Percentiles rank a stretch among this genome's conserved stretches.
Evolutionary conservation across 2,329 filamentous ascomycete genomes (phyloP).

Genomic region (Xylariales sp.): DNA sequence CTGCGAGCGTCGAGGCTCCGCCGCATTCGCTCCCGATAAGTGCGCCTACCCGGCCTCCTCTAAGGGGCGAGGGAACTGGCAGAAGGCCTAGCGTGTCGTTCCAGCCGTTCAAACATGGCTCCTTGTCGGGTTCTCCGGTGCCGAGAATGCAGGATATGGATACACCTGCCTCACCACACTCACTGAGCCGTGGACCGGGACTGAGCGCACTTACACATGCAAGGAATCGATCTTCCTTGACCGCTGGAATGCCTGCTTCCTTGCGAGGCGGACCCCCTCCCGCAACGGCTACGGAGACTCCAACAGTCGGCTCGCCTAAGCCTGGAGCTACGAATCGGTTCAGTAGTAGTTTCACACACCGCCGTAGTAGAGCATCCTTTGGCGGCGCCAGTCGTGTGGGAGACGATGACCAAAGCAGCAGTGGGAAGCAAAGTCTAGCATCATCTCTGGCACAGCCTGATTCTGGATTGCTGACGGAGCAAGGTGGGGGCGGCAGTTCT

Average conservation of each 20-base stretch:
- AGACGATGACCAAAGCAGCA: slow-evolving; percentile 73
- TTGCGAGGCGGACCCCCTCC: slow-evolving; percentile 61
- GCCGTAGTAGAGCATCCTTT: slow-evolving; percentile 72
- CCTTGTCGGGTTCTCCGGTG: slow-evolving; percentile 82
- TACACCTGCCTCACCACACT: slow-evolving; percentile 51
- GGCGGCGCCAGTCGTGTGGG: slow-evolving; percentile 62
- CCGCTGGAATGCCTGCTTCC: slow-evolving; percentile 70
- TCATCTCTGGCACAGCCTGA: slow-evolving; percentile 69
- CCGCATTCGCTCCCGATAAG: slow-evolving; percentile 51
- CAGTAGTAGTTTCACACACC: slow-evolving; percentile 90
- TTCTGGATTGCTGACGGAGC: slow-evolving; percentile 73
- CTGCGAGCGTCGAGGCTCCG: slow-evolving; percentile 39
- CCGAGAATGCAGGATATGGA: slow-evolving; percentile 45
- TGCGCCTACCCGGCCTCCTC: slow-evolving; percentile 26
- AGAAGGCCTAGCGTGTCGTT: slow-evolving; percentile 83
- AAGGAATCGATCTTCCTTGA: slow-evolving; percentile 67
- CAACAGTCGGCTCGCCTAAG: slow-evolving; percentile 71
- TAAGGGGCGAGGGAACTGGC: slow-evolving; percentile 48
- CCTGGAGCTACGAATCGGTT: slow-evolving; percentile 76
- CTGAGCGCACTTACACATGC: slow-evolving; percentile 50
- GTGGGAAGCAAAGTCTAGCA: slow-evolving; percentile 70
- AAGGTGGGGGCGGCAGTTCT: slow-evolving; percentile 61
- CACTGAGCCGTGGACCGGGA: slow-evolving; percentile 42
- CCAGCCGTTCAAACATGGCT: slow-evolving; percentile 93
- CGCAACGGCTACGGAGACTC: slow-evolving; percentile 49